Base-by-base conservation (phyloP, 345 rosid species). In the Trapa bicornis region DNA sequence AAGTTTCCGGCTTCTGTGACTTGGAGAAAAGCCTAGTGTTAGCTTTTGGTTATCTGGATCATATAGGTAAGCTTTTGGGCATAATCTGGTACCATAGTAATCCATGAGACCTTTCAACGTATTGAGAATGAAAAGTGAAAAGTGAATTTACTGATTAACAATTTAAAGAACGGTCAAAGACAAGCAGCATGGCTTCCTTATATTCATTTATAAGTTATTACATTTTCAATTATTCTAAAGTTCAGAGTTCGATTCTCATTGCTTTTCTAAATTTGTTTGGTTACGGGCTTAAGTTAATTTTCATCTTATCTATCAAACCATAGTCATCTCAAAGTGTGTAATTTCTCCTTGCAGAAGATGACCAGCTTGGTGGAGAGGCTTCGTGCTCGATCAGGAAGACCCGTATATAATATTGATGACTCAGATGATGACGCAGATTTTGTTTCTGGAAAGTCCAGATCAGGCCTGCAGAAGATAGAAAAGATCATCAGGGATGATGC, bases 301-400 rank as follows among this genome's bases (percentile, higher is more conserved):
- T 29, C 50, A 14, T 10, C 38, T 67, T 7, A 15, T 50, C 15
- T 36, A 6, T 7, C 29, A 4, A 41, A 17, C 16, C 14, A 33
- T 22, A 16, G 38, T 52, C 53, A 11, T 35, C 4, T 52, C 6
- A 41, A 2, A 41, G 43, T 8, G 7, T 41, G 43, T 66, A 72
- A 68, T 12, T 64, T 66, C 66, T 13, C 71, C 68, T 75, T 78
- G 81, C 85, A 88, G 93, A 82, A 81, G 52, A 95, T 95, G 99
- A 95, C 94, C 81, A 95, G 99, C 82, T 82, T 95, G 77, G 96
- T 84, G 37, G 99, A 95, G 84, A 82, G 97, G 88, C 90, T 95
- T 16, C 93, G 99, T 32, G 84, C 79, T 53, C 74, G 99, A 78
- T 83, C 97, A 54, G 96, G 90, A 72, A 95, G 69, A 78, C 99